These are phyloP conservation scores for Gymnopilus junonius DNA, from an alignment of 768 basidiomycete genomes.

Conservation along the genomic window DNA sequence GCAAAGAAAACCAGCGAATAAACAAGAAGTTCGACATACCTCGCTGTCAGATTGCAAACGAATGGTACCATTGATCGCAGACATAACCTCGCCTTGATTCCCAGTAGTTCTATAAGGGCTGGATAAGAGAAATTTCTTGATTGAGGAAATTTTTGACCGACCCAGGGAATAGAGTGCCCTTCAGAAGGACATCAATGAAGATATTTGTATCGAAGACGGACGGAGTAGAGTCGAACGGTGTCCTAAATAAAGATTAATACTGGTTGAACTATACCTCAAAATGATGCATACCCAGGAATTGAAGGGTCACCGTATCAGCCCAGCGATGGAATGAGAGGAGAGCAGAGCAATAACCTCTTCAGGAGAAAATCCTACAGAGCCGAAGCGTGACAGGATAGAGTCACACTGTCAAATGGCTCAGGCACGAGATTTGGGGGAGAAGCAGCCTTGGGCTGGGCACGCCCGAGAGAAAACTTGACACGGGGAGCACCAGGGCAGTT, in stretches of 20 bases:
- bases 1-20: not conserved
- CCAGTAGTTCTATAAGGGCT: slow-evolving; percentile 31
- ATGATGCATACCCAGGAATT: slow-evolving; percentile 9
- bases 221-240: slow-evolving; percentile 48
- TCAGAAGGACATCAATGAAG: slow-evolving; percentile 48
- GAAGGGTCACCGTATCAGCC: slow-evolving; percentile 37
- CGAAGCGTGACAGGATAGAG: slow-evolving; percentile 36
- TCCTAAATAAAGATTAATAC: not conserved
- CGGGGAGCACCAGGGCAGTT: slow-evolving; percentile 49
- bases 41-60: slow-evolving; percentile 46
- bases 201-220: slow-evolving; percentile 37
- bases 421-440: slow-evolving; percentile 25
- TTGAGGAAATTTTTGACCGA: slow-evolving; percentile 14
- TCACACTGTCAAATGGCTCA: slow-evolving; percentile 28
- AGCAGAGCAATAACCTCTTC: slow-evolving; percentile 41
- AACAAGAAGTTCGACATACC: slow-evolving; percentile 21
- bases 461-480: slow-evolving; percentile 43
- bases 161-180: slow-evolving; percentile 44
- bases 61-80: slow-evolving; percentile 43
- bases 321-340: slow-evolving; percentile 26
- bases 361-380: slow-evolving; percentile 38
- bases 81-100: slow-evolving; percentile 41
- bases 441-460: slow-evolving; percentile 33
- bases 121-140: not conserved
- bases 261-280: not conserved